Percentiles rank a stretch among this genome's conserved stretches.
Conservation (phyloP, 1,284 basidiomycete genomes). For the Caloboletus firmus region DNA sequence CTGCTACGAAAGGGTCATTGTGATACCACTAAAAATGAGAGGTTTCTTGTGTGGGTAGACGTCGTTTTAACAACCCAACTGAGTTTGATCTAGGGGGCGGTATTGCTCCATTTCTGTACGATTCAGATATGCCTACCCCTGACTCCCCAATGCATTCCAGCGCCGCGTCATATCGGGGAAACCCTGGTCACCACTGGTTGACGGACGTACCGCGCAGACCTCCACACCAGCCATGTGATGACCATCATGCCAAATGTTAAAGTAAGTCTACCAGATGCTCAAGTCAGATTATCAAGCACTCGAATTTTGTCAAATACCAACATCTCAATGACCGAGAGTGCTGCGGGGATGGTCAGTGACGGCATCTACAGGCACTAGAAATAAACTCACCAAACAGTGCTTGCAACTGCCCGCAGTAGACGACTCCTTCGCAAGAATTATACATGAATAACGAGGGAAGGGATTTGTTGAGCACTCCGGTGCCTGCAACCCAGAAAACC, state of each 20-base stretch:
- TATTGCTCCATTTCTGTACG: neutral
- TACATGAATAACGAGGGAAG: slow-evolving; percentile 41
- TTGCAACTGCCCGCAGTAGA: slow-evolving; percentile 56
- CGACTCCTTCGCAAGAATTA: slow-evolving; percentile 41
- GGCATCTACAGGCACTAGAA: neutral
- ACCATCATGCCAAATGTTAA: slow-evolving; percentile 46
- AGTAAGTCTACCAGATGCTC: slow-evolving; percentile 34
- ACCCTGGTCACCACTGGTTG: slow-evolving; percentile 33
- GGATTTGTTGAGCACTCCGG: slow-evolving; percentile 47
- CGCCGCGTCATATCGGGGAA: slow-evolving; percentile 22
- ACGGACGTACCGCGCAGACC: slow-evolving; percentile 40
- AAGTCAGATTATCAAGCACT: slow-evolving; percentile 6
- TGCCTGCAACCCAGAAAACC: slow-evolving; percentile 55
- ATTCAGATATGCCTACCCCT: slow-evolving; percentile 7
- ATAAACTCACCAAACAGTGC: slow-evolving; percentile 45
- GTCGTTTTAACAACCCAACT: neutral
- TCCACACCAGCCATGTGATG: slow-evolving; percentile 51
- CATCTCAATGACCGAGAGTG: slow-evolving; percentile 48
- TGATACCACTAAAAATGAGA: neutral
- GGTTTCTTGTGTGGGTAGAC: neutral
- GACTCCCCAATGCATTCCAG: slow-evolving; percentile 2
- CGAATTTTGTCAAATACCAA: slow-evolving; percentile 28
- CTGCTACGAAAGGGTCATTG: slow-evolving; percentile 3
- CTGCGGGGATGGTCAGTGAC: slow-evolving; percentile 30
- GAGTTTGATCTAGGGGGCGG: neutral